Conservation (phyloP, 1,139 yeast genomes). For the Scheffersomyces parashehatae region DNA sequence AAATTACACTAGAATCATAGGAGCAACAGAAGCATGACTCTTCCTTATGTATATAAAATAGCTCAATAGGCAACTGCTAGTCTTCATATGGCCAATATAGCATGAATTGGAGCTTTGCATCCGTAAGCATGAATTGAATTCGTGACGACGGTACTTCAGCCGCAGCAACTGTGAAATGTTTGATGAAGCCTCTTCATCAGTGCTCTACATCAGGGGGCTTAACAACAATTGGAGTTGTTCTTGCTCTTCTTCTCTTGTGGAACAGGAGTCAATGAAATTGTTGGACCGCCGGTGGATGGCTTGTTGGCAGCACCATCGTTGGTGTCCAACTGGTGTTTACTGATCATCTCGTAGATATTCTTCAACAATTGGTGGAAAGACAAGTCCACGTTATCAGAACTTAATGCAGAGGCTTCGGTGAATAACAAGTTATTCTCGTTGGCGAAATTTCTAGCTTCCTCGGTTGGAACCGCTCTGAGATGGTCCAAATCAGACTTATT, state of each 20-base stretch:
- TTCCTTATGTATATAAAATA: no score
- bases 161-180: no score
- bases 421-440: conserved; percentile 88
- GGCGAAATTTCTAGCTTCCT: conserved; percentile 95
- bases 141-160: no score
- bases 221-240: conserved; percentile 67
- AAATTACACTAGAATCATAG: no score
- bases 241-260: conserved; percentile 76
- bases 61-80: no score
- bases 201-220: conserved; percentile 6
- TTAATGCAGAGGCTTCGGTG: conserved; percentile 96
- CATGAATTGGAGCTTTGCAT: no score
- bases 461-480: conserved; percentile 95
- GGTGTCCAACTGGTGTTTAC: conserved; percentile 82
- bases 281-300: conserved; percentile 71
- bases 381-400: conserved; percentile 91
- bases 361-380: conserved; percentile 92
- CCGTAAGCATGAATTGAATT: no score
- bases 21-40: no score
- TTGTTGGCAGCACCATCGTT: conserved; percentile 51
- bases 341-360: conserved; percentile 90
- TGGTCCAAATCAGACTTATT: conserved; percentile 96
- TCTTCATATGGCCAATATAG: no score
- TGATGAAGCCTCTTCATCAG: no score
- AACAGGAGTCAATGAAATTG: conserved; percentile 90